A percentile compares a stretch with the other conserved stretches of the same genome.
Conservation (phyloP, 2,329 filamentous ascomycete species). For the Aspergillus fumigatus region DNA sequence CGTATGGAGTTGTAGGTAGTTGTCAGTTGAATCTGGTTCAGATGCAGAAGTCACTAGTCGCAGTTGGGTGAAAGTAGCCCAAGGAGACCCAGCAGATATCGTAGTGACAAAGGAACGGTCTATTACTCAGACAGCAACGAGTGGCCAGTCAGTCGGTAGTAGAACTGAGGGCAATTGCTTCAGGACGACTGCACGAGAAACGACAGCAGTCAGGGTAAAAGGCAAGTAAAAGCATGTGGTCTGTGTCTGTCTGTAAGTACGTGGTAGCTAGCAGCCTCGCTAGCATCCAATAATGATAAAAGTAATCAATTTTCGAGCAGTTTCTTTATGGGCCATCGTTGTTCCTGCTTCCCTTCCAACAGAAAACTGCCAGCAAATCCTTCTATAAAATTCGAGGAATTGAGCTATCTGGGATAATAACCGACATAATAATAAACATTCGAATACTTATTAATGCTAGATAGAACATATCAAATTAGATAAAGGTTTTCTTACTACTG, state of each 20-base stretch:
- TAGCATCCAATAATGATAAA: neutral
- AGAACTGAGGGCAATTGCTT: neutral
- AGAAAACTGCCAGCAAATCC: neutral
- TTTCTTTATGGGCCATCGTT: neutral
- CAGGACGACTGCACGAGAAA: neutral
- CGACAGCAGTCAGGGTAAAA: neutral
- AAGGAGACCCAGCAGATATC: neutral
- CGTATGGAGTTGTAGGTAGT: neutral
- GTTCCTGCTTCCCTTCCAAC: neutral
- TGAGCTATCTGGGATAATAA: neutral
- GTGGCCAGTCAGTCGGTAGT: neutral
- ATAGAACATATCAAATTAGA: neutral
- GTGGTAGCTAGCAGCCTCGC: neutral
- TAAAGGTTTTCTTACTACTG: neutral
- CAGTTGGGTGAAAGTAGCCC: neutral
- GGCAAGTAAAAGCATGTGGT: neutral
- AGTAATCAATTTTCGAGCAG: neutral
- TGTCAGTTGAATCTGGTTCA: neutral
- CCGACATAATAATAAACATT: slow-evolving; percentile 13
- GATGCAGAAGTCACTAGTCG: neutral
- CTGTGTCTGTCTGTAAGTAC: neutral
- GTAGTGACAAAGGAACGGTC: neutral
- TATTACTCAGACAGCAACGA: neutral
- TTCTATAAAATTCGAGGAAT: neutral
- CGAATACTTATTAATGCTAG: neutral